Percentiles rank a stretch among this genome's conserved stretches.
These are phyloP conservation scores for Aspergillus sp. DNA, from an alignment of 2,329 filamentous ascomycete species.

Conservation along the genomic window DNA sequence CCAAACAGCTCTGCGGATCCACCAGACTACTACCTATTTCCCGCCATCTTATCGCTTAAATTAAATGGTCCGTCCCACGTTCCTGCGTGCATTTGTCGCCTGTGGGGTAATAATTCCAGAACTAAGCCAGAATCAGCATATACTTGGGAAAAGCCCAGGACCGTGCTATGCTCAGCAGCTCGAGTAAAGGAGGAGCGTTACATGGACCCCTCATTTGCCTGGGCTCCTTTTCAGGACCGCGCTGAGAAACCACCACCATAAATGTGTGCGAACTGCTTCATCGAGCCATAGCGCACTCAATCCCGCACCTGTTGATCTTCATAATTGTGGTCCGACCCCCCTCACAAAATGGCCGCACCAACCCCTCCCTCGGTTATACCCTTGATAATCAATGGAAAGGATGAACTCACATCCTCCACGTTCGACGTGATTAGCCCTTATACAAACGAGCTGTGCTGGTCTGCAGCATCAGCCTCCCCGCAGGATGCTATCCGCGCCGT, in stretches of 20 bases:
- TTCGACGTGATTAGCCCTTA: conserved; percentile 59
- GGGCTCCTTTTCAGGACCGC: background rate
- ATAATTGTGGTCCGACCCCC: background rate
- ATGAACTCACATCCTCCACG: conserved; percentile 34
- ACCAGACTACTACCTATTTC: background rate
- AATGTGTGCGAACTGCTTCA: background rate
- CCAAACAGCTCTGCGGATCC: background rate
- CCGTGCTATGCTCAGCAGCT: background rate
- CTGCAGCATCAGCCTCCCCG: conserved; percentile 58
- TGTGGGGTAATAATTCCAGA: background rate
- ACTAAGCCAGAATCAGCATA: background rate
- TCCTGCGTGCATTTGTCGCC: background rate
- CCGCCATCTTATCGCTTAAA: conserved; percentile 7
- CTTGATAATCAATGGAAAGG: conserved; percentile 44
- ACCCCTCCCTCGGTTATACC: conserved; percentile 33
- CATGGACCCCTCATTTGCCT: background rate
- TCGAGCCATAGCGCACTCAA: background rate
- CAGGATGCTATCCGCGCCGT: conserved; percentile 47
- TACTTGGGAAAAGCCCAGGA: background rate
- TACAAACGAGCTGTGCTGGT: conserved; percentile 57
- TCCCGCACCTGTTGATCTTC: background rate
- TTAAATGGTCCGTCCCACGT: background rate
- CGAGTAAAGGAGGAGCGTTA: background rate
- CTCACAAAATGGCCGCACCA: conserved; percentile 14
- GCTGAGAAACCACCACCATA: background rate